Conservation (phyloP, 805 yeast genomes). For the Saccharomycopsis selenospora region DNA sequence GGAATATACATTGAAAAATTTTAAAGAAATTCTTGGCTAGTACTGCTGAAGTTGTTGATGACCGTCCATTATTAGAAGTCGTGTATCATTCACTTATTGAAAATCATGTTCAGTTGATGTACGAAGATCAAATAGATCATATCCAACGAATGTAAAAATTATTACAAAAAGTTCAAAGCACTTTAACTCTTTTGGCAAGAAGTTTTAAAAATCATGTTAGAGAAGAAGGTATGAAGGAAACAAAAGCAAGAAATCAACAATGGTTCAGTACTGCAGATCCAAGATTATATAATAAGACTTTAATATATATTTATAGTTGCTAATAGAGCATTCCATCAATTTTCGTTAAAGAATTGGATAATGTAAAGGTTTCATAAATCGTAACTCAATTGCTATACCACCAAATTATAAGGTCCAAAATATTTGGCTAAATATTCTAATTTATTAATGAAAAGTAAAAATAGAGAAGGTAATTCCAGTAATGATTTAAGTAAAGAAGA, state of each 20-base stretch:
- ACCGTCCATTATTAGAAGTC: conserved; percentile 62
- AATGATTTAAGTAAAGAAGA: conserved; percentile 75
- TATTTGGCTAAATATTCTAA: conserved; percentile 86
- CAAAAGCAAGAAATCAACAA: conserved; percentile 25
- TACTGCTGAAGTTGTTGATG: conserved; percentile 43
- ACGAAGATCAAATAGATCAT: conserved; percentile 64
- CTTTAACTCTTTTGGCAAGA: conserved; percentile 70
- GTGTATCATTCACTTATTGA: conserved; percentile 72
- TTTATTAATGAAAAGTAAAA: conserved; percentile 67
- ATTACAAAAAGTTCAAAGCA: conserved; percentile 69
- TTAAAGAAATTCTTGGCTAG: conserved; percentile 69
- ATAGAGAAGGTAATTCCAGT: conserved; percentile 58
- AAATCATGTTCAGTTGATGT: conserved; percentile 68
- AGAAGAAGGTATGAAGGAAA: conserved; percentile 51
- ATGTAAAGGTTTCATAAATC: conserved; percentile 73
- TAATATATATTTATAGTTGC: conserved; percentile 70
- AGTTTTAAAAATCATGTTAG: conserved; percentile 69
- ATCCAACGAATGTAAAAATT: conserved; percentile 70
- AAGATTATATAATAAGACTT: conserved; percentile 67
- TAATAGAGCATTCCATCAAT: conserved; percentile 57
- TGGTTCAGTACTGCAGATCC: conserved; percentile 45
- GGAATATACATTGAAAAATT: conserved; percentile 75
- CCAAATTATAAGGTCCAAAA: conserved; percentile 56
- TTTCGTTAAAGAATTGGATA: conserved; percentile 81
- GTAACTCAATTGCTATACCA: conserved; percentile 71